Evolutionary conservation across 208 protist genomes (phyloP), one percentile per base, ranked within the genome.

Genomic region (Leishmania major): DNA sequence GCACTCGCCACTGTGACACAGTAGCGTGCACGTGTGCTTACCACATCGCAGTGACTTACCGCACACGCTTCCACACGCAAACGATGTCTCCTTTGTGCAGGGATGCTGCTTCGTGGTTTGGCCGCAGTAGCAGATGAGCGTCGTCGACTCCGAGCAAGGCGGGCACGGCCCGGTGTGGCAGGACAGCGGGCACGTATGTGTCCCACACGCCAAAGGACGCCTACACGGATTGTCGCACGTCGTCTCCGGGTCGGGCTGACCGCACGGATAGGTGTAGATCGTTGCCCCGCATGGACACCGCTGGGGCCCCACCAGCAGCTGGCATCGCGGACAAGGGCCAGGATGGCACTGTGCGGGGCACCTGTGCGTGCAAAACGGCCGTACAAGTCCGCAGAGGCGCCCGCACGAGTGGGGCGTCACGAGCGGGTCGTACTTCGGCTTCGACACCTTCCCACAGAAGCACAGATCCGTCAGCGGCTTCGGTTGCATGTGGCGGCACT

Each of bases 391-490:
- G 67, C 94, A 97, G 28, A 53, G 82, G n/a, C 89, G 83, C 0
- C 92, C 94, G 53, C 94, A 97, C n/a, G 88, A 94, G 84, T 97
- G 94, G 13, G 94, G 94, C 1, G 86, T 94, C 55, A 95, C 67
- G 64, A 94, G 86, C 11, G 92, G 91, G 76, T 94, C 88, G 81
- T 91, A 92, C 71, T 84, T 78, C 3, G 93, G 93, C 67, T 91
- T 86, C 3, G 67, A 66, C n/a, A 86, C 70, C 76, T 94, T 95
- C 3, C 88, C 89, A 80, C 93, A 96, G 80, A 95, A 96, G 79
- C 93, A 96, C 43, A 78, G 79, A 66, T 92, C 87, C 1, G 75
- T 79, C 6, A 79, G 49, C 53, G 85, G 77, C 57, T 83, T 78
- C 7, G 89, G 85, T 59, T 86, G 79, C 5, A 53, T 82, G 53